Evolutionary conservation across 352 stramenopile genomes (phyloP).

Genomic region (Blastocystis sp.): DNA sequence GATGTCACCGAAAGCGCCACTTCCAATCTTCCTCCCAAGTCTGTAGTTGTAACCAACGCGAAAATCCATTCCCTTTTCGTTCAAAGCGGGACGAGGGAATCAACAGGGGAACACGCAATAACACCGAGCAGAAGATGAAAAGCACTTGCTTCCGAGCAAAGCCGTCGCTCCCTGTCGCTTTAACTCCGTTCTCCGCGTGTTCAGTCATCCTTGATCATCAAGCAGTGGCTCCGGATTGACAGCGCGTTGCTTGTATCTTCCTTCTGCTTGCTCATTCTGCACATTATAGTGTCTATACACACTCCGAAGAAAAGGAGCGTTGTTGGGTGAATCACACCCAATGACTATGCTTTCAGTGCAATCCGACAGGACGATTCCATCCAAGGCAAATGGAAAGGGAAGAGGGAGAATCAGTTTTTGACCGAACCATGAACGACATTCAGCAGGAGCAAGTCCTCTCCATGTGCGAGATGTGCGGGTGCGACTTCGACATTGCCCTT

Average conservation of each 20-base stretch:
- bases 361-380: no score
- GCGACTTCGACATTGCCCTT: slow-evolving; percentile 18
- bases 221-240: neutral
- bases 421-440: slow-evolving; percentile 24
- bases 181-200: neutral
- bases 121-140: neutral
- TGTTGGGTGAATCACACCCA: no score
- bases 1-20: slow-evolving; percentile 98
- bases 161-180: neutral
- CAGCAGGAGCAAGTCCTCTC: slow-evolving; percentile 24
- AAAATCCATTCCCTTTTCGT: slow-evolving; percentile 78
- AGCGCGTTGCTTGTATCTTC: neutral
- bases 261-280: no score
- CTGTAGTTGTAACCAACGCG: slow-evolving; percentile 99
- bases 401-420: no score
- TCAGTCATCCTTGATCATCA: slow-evolving; percentile 12
- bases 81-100: neutral
- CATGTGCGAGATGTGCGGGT: slow-evolving; percentile 60
- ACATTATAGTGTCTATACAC: no score
- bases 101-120: neutral
- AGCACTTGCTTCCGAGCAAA: neutral
- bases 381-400: no score
- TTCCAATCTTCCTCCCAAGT: slow-evolving; percentile 96
- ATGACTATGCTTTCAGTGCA: no score
- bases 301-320: no score